Evolutionary conservation across 345 rosid genomes (phyloP).

Genomic region (Draba incana): DNA sequence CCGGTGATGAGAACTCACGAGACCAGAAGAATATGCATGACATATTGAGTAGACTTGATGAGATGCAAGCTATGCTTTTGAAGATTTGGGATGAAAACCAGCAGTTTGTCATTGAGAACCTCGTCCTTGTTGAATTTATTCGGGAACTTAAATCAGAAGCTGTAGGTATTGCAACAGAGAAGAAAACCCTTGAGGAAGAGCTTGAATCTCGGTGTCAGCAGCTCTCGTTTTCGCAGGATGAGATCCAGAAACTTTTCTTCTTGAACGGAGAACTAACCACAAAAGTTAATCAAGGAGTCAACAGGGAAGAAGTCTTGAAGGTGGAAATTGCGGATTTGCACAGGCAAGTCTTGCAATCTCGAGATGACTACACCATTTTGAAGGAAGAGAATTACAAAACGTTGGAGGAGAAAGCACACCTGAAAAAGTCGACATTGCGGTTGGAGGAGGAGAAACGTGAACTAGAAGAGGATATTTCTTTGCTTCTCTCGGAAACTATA

Average conservation of each 20-base stretch:
- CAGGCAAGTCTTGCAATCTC: constrained; percentile 51
- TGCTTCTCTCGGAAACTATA: constrained; percentile 51
- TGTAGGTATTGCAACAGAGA: constrained; percentile 53
- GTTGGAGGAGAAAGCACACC: constrained; percentile 52
- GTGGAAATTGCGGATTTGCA: constrained; percentile 56
- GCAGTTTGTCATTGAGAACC: constrained; percentile 53
- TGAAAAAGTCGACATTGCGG: constrained; percentile 48
- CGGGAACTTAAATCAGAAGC: constrained; percentile 67
- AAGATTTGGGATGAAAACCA: constrained; percentile 64
- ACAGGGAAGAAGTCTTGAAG: constrained; percentile 61
- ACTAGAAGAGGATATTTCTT: constrained; percentile 66
- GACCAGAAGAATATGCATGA: constrained; percentile 50
- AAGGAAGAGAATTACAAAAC: constrained; percentile 57
- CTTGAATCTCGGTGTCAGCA: constrained; percentile 52
- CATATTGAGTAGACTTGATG: constrained; percentile 55
- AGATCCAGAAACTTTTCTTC: constrained; percentile 46
- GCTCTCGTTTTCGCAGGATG: constrained; percentile 50
- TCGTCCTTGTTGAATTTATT: constrained; percentile 64
- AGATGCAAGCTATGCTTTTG: constrained; percentile 54
- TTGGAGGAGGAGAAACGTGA: constrained; percentile 52
- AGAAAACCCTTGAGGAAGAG: constrained; percentile 50
- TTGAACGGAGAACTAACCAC: constrained; percentile 57
- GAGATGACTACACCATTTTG: constrained; percentile 48
- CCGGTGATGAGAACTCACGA: constrained; percentile 44
- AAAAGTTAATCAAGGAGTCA: constrained; percentile 54